Evolutionary conservation across 2,329 filamentous ascomycete species (phyloP), one percentile per base, ranked within the genome.

Genomic region (Fusarium sp.): DNA sequence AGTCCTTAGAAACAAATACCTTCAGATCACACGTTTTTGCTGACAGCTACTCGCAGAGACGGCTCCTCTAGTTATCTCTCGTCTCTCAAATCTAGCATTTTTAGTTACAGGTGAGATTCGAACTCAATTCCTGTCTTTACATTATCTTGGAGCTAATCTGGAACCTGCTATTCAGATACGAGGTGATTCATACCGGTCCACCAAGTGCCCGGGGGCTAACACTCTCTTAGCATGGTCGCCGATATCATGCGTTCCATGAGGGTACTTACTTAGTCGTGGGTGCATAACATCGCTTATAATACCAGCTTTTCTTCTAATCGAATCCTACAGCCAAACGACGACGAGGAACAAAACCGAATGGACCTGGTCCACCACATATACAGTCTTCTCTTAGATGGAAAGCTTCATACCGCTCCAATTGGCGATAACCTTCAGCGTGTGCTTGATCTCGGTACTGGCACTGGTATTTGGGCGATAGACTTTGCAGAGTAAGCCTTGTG

Each of bases 391-490:
- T 42, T 67, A 1, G n/a, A 34, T 0, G 66, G 66, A 7, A 62
- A 67, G 36, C 66, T 69, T 1, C 20, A 58, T 24, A 61, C 50
- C 6, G 66, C 66, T 1, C 66, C 66, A 3, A 63, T 69, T 3
- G 6, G 22, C 7, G 42, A 59, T 3, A 63, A 14, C 1, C 62
- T 57, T 1, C 57, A 54, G 39, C 57, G 66, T 3, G 66, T 69
- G 4, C 66, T 69, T 4, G 66, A 69, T 40, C 18, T 69, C 2
- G 65, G 65, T 2, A 68, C 63, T 15, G 65, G 64, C 17, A 68
- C 64, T 8, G 65, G 65, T 5, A 69, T 69, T 1, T 69, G 66
- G 66, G 57, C 66, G 2, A 70, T 69, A n/a, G 66, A 69, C 13
- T 70, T 70, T 34, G 66, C 66, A 22, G 66, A 69, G 66, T 70